Evolutionary conservation across 2,329 filamentous ascomycete species (phyloP).

Genomic region (Fusarium keratoplasticum): DNA sequence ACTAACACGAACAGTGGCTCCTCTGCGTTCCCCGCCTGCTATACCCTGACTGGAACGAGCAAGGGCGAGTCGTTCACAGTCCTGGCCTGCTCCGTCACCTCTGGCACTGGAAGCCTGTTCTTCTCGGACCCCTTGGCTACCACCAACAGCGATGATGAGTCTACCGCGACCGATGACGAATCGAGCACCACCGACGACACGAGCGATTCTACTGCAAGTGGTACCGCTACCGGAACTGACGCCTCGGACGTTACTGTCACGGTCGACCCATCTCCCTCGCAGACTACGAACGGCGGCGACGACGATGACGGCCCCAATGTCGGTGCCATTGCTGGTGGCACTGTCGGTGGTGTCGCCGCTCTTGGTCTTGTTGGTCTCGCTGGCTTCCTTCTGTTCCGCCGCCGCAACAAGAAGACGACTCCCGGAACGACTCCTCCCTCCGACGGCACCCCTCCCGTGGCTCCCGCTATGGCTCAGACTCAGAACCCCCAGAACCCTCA

Average conservation of each 20-base stretch:
- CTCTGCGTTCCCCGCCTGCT: slow-evolving; percentile 38
- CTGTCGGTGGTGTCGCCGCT: slow-evolving; percentile 58
- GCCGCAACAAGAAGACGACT: slow-evolving; percentile 49
- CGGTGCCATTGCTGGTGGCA: slow-evolving; percentile 60
- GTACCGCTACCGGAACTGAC: not conserved
- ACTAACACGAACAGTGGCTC: slow-evolving; percentile 28
- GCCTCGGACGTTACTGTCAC: slow-evolving; percentile 12
- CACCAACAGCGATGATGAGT: not conserved
- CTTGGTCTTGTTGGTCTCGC: slow-evolving; percentile 55
- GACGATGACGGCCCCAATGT: slow-evolving; percentile 45
- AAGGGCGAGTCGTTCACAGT: slow-evolving; percentile 36
- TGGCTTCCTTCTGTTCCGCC: slow-evolving; percentile 56
- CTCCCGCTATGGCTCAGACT: slow-evolving; percentile 33
- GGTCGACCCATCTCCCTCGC: slow-evolving; percentile 9
- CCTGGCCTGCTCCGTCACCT: slow-evolving; percentile 42
- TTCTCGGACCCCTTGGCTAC: slow-evolving; percentile 47
- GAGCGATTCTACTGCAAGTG: slow-evolving; percentile 2
- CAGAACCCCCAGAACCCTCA: slow-evolving; percentile 23
- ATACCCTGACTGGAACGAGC: slow-evolving; percentile 46
- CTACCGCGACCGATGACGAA: slow-evolving; percentile 12
- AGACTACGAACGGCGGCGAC: slow-evolving; percentile 44
- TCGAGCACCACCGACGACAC: slow-evolving; percentile 20
- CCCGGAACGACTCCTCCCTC: slow-evolving; percentile 25
- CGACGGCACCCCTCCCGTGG: slow-evolving; percentile 17
- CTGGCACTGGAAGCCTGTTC: slow-evolving; percentile 44